These are phyloP conservation scores for Ustilago tritici DNA, from an alignment of 1,284 basidiomycete species.

Conservation along the genomic window DNA sequence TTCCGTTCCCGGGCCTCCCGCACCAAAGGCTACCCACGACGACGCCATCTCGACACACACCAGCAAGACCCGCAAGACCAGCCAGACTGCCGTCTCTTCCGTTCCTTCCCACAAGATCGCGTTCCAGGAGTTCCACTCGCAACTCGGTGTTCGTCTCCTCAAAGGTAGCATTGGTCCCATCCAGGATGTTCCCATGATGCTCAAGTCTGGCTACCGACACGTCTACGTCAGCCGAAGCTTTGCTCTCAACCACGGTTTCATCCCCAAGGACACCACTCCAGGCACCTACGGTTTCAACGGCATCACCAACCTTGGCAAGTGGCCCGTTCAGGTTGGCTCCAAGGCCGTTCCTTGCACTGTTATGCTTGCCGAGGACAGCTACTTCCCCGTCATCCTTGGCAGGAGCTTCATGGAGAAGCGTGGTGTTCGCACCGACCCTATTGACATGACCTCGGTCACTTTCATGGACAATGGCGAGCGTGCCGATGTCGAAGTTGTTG, in stretches of 20 bases:
- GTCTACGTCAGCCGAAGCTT: conserved; percentile 96
- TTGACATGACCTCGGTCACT: conserved; percentile 84
- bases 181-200: conserved; percentile 79
- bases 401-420: conserved; percentile 93
- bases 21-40: conserved; percentile 30
- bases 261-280: conserved; percentile 80
- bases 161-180: conserved; percentile 91
- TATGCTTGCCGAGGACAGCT: conserved; percentile 87
- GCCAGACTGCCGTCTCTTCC: conserved; percentile 43
- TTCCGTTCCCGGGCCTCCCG: conserved; percentile 47
- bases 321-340: conserved; percentile 72
- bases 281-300: conserved; percentile 83
- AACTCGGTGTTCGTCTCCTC: conserved; percentile 86
- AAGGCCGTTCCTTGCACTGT: conserved; percentile 73
- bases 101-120: conserved; percentile 66
- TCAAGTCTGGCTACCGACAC: conserved; percentile 91
- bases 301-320: conserved; percentile 72
- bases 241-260: conserved; percentile 87
- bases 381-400: conserved; percentile 96
- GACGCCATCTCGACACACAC: conserved; percentile 56
- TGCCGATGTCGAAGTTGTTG: conserved; percentile 69
- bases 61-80: conserved; percentile 60
- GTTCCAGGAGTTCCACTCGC: conserved; percentile 68
- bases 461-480: conserved; percentile 95
- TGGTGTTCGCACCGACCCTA: conserved; percentile 75